Percentiles rank a stretch among this genome's conserved stretches.
phyloP scores from a whole-genome alignment of 371 early-diverging fungal species.

The Mucor lusitanicus region DNA sequence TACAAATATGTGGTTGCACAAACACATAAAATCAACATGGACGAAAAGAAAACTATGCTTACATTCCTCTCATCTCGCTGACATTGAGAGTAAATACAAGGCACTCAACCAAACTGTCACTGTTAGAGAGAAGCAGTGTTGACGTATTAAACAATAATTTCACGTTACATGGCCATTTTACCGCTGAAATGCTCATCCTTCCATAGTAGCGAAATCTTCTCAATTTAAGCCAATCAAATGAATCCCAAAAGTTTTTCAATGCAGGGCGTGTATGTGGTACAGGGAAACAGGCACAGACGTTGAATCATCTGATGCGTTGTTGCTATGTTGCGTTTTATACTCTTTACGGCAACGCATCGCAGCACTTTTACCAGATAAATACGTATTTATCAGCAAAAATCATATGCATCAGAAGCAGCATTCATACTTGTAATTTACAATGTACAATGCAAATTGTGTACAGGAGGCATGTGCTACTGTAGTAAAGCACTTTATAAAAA shows the following conservation, averaged over 20 bases:
- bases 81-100: neutral
- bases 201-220: conserved; percentile 3
- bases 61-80: neutral
- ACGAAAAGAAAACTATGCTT: neutral
- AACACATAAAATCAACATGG: neutral
- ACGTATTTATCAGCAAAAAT: neutral
- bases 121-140: no score
- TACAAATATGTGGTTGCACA: neutral
- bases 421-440: neutral
- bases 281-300: neutral
- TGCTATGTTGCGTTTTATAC: neutral
- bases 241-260: neutral
- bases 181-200: neutral
- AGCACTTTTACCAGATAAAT: neutral
- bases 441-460: neutral
- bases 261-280: neutral
- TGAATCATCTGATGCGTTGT: neutral
- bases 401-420: neutral
- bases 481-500: neutral
- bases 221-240: conserved; percentile 2
- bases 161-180: neutral
- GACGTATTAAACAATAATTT: neutral
- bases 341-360: neutral
- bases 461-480: neutral
- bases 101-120: neutral